Conservation (phyloP, 176 grass and related monocot genomes). For the Carex kokanica region DNA sequence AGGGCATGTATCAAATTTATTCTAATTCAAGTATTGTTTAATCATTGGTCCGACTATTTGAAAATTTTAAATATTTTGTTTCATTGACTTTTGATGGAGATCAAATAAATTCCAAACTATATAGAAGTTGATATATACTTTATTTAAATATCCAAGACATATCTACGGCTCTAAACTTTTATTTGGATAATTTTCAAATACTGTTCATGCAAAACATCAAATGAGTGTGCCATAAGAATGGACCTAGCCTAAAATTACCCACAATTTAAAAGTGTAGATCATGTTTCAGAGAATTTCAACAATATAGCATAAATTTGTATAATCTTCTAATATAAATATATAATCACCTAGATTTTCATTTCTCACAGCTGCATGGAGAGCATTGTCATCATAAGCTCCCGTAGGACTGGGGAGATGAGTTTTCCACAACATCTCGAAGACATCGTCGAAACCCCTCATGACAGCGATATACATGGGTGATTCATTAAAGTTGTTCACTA, state of each 20-base stretch:
- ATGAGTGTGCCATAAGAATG: too few species aligned
- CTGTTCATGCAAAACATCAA: not conserved
- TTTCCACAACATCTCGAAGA: not conserved
- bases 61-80: too few species aligned
- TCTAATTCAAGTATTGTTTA: too few species aligned
- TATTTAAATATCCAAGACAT: too few species aligned
- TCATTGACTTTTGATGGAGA: too few species aligned
- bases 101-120: too few species aligned
- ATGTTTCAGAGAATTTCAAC: not conserved
- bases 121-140: too few species aligned
- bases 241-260: too few species aligned
- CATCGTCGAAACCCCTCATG: not conserved
- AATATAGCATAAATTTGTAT: not conserved
- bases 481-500: not conserved
- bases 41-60: too few species aligned
- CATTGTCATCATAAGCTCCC: not conserved
- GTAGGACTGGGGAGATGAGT: not conserved
- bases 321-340: not conserved
- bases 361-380: constrained; percentile 16
- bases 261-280: not conserved
- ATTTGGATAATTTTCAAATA: not conserved
- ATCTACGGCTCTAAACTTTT: too few species aligned
- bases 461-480: constrained; percentile 22
- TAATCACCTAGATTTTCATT: constrained; percentile 13
- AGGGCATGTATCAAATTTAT: too few species aligned